Conservation (phyloP, 129 eudicot genomes). For the Logfia minima region DNA sequence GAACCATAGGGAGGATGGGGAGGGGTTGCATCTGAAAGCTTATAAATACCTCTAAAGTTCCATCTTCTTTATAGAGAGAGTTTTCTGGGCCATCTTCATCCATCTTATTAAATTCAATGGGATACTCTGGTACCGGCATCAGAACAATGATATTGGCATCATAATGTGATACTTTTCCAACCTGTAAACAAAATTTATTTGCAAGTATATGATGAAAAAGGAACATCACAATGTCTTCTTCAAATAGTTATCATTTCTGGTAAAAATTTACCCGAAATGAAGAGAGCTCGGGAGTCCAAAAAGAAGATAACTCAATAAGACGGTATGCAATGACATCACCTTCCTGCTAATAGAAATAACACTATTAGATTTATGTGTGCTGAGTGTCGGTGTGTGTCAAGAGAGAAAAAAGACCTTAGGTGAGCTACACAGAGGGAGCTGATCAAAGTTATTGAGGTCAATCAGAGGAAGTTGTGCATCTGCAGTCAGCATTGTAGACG, state of each 20-base stretch:
- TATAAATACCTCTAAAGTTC: conserved; percentile 72
- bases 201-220: background rate
- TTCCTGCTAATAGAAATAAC: conserved; percentile 47
- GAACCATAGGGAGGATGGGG: background rate
- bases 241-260: background rate
- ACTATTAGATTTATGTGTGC: background rate
- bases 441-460: conserved; percentile 57
- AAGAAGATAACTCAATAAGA: conserved; percentile 74
- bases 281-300: conserved; percentile 92
- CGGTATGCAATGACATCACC: conserved; percentile 92
- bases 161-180: conserved; percentile 58
- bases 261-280: conserved; percentile 57
- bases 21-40: background rate
- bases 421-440: conserved; percentile 57
- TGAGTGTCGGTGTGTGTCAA: background rate
- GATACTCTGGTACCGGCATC: conserved; percentile 69
- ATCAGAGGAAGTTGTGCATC: conserved; percentile 33
- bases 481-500: conserved; percentile 24
- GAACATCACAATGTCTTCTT: conserved; percentile 2
- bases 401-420: conserved; percentile 58
- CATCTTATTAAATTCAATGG: conserved; percentile 43
- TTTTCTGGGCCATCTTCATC: conserved; percentile 56
- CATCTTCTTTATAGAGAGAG: conserved; percentile 79
- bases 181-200: conserved; percentile 34
- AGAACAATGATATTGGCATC: conserved; percentile 43